A percentile compares a stretch with the other conserved stretches of the same genome.
These are phyloP conservation scores for Sphagnum fallax DNA, from an alignment of 228 moss, liverwort and hornwort species.

Conservation along the genomic window DNA sequence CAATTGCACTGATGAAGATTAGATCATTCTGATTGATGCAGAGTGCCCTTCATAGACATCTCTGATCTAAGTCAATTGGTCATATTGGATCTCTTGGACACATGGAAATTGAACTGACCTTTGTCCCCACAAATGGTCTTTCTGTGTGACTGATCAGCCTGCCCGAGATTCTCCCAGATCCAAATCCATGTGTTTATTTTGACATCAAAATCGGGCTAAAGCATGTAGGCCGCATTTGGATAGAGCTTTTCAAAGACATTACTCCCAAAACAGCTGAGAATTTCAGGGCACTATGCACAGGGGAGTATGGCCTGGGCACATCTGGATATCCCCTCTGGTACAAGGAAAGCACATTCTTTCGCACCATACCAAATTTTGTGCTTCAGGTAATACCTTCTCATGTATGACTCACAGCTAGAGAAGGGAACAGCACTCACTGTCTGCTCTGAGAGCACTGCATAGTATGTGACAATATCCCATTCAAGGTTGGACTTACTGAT, in stretches of 20 bases:
- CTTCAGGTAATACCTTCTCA: slow-evolving; percentile 13
- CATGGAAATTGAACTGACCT: too few species aligned
- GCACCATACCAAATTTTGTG: slow-evolving; percentile 29
- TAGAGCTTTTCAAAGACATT: slow-evolving; percentile 36
- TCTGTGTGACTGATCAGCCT: slow-evolving; percentile 15
- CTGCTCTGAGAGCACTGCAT: not conserved
- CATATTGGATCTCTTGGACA: too few species aligned
- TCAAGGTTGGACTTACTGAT: not conserved
- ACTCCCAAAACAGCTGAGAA: slow-evolving; percentile 31
- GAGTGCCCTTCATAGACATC: too few species aligned
- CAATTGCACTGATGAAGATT: too few species aligned
- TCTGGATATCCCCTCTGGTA: slow-evolving; percentile 27
- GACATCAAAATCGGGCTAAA: slow-evolving; percentile 25
- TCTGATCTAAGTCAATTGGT: too few species aligned
- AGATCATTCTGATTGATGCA: too few species aligned
- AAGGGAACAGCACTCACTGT: not conserved
- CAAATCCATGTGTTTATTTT: slow-evolving; percentile 43
- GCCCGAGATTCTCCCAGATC: slow-evolving; percentile 8
- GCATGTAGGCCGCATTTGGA: slow-evolving; percentile 28
- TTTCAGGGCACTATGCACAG: slow-evolving; percentile 31
- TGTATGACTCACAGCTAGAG: too few species aligned
- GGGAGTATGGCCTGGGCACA: slow-evolving; percentile 22
- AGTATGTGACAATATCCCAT: not conserved
- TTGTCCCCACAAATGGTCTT: not conserved
- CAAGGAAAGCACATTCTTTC: slow-evolving; percentile 17